These are phyloP conservation scores for Teratosphaeria pseudoeucalypti DNA, from an alignment of 2,329 filamentous ascomycete genomes.

Conservation along the genomic window DNA sequence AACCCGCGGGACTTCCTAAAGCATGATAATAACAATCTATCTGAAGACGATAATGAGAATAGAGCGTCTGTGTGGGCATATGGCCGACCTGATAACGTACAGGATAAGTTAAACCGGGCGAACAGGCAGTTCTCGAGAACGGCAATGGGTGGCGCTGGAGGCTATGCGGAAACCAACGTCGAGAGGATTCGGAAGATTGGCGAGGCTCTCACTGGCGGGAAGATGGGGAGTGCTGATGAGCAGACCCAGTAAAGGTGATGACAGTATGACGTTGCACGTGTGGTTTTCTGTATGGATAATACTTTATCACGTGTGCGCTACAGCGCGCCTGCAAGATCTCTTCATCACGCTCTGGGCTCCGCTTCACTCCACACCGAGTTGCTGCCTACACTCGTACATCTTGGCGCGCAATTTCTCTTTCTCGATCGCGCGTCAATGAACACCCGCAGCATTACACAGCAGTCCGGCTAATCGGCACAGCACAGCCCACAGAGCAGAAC, in stretches of 20 bases:
- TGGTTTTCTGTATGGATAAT: neutral
- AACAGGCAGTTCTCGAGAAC: conserved; percentile 23
- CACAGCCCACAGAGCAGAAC: neutral
- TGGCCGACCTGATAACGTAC: conserved; percentile 37
- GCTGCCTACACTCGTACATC: neutral
- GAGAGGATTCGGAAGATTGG: conserved; percentile 53
- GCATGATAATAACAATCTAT: conserved; percentile 16
- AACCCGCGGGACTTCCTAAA: conserved; percentile 26
- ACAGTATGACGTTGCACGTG: neutral
- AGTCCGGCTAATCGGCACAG: neutral
- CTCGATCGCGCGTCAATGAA: neutral
- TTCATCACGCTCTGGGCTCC: neutral
- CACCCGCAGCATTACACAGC: neutral
- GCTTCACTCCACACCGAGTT: neutral
- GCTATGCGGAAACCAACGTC: conserved; percentile 38
- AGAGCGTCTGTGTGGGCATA: conserved; percentile 36
- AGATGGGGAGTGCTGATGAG: conserved; percentile 31
- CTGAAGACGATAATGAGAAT: conserved; percentile 2
- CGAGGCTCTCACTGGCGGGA: conserved; percentile 58
- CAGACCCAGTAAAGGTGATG: neutral
- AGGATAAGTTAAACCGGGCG: conserved; percentile 35
- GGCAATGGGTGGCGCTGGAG: conserved; percentile 26
- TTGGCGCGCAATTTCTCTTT: neutral
- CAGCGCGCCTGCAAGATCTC: neutral
- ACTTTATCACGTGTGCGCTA: neutral